These are phyloP conservation scores for Cerioporus squamosus DNA, from an alignment of 1,284 basidiomycete species.

Conservation along the genomic window DNA sequence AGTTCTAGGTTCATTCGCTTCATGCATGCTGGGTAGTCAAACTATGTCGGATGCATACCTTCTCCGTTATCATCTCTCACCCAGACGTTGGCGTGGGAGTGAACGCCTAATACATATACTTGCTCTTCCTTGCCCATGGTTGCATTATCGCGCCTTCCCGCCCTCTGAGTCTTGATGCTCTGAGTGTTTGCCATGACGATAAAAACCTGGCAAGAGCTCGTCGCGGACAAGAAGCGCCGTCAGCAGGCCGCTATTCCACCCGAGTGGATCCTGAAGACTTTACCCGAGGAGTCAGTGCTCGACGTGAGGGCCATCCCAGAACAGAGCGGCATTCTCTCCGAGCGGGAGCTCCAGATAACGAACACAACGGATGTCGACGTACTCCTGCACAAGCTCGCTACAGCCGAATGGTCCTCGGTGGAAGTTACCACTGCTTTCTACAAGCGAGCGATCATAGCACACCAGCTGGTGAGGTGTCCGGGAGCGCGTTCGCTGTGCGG, in stretches of 20 bases:
- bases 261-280: slow-evolving; percentile 47
- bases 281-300: slow-evolving; percentile 34
- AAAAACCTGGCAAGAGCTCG: slow-evolving; percentile 45
- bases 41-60: background rate
- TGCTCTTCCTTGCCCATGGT: background rate
- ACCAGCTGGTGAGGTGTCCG: slow-evolving; percentile 52
- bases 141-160: background rate
- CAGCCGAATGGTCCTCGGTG: slow-evolving; percentile 45
- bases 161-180: background rate
- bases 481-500: background rate
- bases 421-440: slow-evolving; percentile 60
- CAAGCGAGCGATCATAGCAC: slow-evolving; percentile 62
- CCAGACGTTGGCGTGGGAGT: background rate
- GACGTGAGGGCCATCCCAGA: slow-evolving; percentile 49
- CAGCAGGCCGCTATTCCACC: slow-evolving; percentile 52
- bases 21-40: background rate
- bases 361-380: slow-evolving; percentile 45
- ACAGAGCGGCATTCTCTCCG: slow-evolving; percentile 48
- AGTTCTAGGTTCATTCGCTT: background rate
- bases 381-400: slow-evolving; percentile 45
- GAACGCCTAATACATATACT: background rate
- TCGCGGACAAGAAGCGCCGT: slow-evolving; percentile 44
- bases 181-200: background rate
- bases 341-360: slow-evolving; percentile 54
- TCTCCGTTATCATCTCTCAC: background rate